Base-by-base conservation (phyloP, 495 filamentous ascomycete species). In the Lepraria neglecta region DNA sequence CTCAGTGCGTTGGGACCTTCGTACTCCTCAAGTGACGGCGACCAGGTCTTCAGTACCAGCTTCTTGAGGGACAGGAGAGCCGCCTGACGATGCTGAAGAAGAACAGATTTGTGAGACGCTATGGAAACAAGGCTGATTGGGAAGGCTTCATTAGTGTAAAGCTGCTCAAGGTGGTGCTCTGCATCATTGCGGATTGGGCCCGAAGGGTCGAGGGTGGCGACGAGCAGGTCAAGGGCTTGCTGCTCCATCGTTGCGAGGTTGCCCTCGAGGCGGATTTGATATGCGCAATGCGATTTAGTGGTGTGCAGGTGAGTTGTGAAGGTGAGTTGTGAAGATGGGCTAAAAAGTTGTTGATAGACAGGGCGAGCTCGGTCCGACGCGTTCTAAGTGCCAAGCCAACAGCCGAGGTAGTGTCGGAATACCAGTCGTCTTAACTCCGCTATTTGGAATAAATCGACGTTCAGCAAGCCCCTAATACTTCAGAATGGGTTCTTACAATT, bases 41-140 rank as follows among this genome's bases (percentile, higher is more conserved):
- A 85, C 94, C 94, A 98, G 66, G 86, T 83, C 54, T 81, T 80
- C 70, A 88, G 78, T 58, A 97, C 87, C 72, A 92, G 90, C 44
- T 81, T 84, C 64, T 90, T 88, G 33, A 98, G 81, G n/a, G 81
- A 76, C 19, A 89, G 80, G 44, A 97, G 76, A 35, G 94, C 87
- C 24, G 90, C 79, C 74, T 96, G 94, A 61, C 94, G 86, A 55
- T 94, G 80, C 51, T 87, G 80, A 58, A 86, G 73, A 9, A 87
- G 79, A 51, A 91, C 78, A 48, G 84, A 81, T 9, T 81, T 72
- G 72, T 95, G 88, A 42, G 80, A 78, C 56, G 86, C 92, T 66
- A 97, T 89, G 58, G 89, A 84, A 61, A 85, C 78, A 33, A 97
- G 83, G 40, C 85, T 84, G 47, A 87, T 73, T 24, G 94, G 88